Evolutionary conservation across 2,329 filamentous ascomycete species (phyloP).

Genomic region (Aspergillus sp.): DNA sequence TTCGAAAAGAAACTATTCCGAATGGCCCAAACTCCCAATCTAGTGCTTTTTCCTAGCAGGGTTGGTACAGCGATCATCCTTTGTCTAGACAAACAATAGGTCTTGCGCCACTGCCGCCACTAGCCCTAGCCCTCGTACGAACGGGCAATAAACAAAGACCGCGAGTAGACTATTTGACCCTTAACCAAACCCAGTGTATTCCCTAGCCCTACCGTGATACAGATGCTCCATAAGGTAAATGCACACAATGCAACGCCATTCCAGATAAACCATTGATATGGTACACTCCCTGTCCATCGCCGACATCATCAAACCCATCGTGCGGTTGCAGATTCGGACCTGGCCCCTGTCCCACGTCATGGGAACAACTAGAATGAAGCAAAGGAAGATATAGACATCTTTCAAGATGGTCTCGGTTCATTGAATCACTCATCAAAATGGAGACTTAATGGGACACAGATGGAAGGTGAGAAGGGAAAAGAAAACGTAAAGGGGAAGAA

Average conservation of each 20-base stretch:
- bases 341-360: too few relatives aligned
- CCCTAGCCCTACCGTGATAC: too few relatives aligned
- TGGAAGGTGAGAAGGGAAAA: constrained; percentile 1
- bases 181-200: too few relatives aligned
- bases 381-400: not conserved
- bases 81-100: not conserved
- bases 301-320: too few relatives aligned
- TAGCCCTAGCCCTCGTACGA: not conserved
- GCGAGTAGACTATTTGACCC: too few relatives aligned
- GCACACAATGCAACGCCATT: not conserved
- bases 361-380: not conserved
- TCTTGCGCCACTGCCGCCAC: not conserved
- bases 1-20: too few relatives aligned
- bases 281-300: not conserved
- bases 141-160: too few relatives aligned
- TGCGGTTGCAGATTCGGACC: too few relatives aligned
- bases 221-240: not conserved
- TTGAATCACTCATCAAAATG: not conserved
- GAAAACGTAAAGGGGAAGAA: constrained; percentile 2
- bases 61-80: not conserved
- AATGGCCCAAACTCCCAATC: too few relatives aligned
- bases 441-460: not conserved
- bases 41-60: not conserved
- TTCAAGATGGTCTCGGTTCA: not conserved
- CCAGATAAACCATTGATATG: not conserved